Percentiles rank a stretch among this genome's conserved stretches.
Conservation (phyloP, 495 filamentous ascomycete genomes). For the Hyaloscypha finlandica region DNA sequence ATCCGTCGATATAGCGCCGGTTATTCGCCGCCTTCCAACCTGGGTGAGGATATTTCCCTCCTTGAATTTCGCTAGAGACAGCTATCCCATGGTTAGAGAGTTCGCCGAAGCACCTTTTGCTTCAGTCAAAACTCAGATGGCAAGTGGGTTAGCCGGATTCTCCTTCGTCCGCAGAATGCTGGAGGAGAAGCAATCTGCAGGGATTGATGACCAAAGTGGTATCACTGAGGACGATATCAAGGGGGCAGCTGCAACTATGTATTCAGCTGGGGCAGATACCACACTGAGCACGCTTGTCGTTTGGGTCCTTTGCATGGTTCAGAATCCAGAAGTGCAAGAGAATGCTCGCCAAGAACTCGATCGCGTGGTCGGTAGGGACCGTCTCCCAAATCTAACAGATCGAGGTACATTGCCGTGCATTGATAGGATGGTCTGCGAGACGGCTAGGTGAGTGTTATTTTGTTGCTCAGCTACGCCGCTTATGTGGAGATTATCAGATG, state of each 20-base stretch:
- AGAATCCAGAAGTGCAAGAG: conserved; percentile 33
- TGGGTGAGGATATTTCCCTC: conserved; percentile 45
- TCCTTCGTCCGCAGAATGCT: conserved; percentile 1
- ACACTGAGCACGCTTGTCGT: conserved; percentile 10
- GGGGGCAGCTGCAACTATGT: conserved; percentile 4
- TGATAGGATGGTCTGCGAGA: conserved; percentile 29
- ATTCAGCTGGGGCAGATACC: conserved; percentile 8
- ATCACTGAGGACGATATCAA: conserved; percentile 6
- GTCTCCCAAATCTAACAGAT: conserved; percentile 33
- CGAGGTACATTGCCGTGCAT: conserved; percentile 31
- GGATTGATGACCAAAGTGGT: background rate
- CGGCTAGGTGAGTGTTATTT: background rate
- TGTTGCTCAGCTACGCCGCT: background rate
- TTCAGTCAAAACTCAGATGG: background rate
- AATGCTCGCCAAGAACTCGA: conserved; percentile 38
- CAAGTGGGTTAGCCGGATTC: background rate
- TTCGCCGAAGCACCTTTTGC: conserved; percentile 19
- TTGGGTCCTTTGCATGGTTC: conserved; percentile 31
- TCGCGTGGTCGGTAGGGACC: conserved; percentile 29
- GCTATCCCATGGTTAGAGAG: conserved; percentile 15
- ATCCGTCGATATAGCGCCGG: conserved; percentile 7
- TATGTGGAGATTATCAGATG: conserved; percentile 11
- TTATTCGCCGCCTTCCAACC: conserved; percentile 38
- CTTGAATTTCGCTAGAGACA: conserved; percentile 17
- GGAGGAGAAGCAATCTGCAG: background rate